Base-by-base conservation (phyloP, 805 yeast species). In the Metschnikowia drakensbergensis region DNA sequence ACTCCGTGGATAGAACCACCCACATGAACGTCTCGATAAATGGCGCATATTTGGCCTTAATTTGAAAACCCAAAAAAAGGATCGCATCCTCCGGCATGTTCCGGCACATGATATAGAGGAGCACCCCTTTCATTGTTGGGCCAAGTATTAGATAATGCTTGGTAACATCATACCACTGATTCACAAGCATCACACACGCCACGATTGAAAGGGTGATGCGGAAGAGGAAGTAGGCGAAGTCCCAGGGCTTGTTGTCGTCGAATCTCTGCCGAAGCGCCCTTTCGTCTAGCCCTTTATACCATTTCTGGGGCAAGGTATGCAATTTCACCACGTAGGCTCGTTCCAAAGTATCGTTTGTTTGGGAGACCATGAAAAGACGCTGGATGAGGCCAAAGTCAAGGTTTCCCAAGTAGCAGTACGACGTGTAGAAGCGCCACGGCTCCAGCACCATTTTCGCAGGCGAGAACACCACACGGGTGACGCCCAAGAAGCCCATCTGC, bases 91-190 rank as follows among this genome's bases (percentile, higher is more conserved):
- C 68, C 3, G 80, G 78, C 49, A 72, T 68, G 17, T 73, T 68
- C 28, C 80, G 65, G 3, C 81, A 68, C 74, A 80, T 72, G 28
- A 80, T 61, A 53, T 75, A 80, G 6, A 72, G 57, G 37, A 80
- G 51, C 5, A 65, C 57, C 28, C 65, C 67, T 35, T 61, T 61
- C 27, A 81, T 61, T 17, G 68, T 59, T 2, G 67, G 60, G 3
- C 81, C 79, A 41, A 72, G 54, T 27, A 61, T 58, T 13, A 72
- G 42, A 26, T 60, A 48, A 8, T 49, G 46, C 22, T 51, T 42
- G n/a, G 55, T 49, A 3, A 59, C 42, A 31, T 51, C 51, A 40
- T 58, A 52, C 52, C 56, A 48, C 3, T 44, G 52, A 11, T 45
- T 32, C 8, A 37, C 25, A 5, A 55, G 41, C 3, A 63, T 52